phyloP scores from a whole-genome alignment of 169 alveolate genomes.

The Plasmodium gonderi region DNA sequence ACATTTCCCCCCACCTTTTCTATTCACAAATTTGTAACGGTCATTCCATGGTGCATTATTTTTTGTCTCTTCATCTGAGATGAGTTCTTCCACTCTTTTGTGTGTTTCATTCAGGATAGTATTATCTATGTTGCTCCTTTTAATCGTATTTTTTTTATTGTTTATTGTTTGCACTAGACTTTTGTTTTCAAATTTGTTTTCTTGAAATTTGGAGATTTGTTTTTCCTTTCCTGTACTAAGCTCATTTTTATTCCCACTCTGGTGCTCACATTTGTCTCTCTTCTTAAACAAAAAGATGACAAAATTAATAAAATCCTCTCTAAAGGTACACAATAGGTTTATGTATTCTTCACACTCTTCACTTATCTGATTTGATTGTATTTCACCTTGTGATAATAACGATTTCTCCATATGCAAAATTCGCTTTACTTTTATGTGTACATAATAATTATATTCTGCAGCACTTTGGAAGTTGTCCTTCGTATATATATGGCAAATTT shows the following conservation, averaged over 20 bases:
- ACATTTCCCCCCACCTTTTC: neutral
- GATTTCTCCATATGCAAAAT: conserved; percentile 16
- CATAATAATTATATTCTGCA: neutral
- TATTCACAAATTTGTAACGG: neutral
- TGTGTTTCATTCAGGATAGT: neutral
- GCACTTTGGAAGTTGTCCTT: conserved; percentile 3
- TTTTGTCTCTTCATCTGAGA: neutral
- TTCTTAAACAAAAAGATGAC: conserved; percentile 34
- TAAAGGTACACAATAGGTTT: conserved; percentile 4
- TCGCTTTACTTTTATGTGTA: neutral
- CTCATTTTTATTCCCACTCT: neutral
- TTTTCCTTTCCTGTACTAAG: neutral
- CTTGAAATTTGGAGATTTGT: neutral
- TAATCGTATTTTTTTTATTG: neutral
- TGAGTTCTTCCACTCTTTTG: neutral
- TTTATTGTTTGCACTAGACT: neutral
- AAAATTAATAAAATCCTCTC: conserved; percentile 48
- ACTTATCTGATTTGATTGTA: conserved; percentile 1
- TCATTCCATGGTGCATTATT: neutral
- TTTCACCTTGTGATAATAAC: conserved; percentile 20
- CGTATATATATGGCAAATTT: neutral
- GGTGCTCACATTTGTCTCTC: neutral
- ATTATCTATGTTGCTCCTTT: neutral
- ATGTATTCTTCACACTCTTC: conserved; percentile 48
- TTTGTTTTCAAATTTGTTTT: neutral